Base-by-base conservation (phyloP, 2,329 filamentous ascomycete species). In the Cladosporium sp. region DNA sequence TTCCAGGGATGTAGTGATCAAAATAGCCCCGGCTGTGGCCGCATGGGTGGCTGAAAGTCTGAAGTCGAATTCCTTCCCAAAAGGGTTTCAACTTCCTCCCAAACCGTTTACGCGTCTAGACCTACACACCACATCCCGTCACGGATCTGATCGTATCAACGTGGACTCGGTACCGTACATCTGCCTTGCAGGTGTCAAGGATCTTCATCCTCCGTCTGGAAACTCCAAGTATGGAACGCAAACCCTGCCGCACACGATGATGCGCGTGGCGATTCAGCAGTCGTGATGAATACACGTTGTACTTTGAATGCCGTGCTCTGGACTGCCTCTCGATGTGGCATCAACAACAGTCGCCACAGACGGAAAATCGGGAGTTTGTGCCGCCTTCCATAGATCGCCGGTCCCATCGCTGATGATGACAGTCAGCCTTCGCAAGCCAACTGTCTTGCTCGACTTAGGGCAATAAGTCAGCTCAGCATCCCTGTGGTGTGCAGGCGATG, bases 1-100 rank as follows among this genome's bases (percentile, higher is more conserved):
- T 33, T 31, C 18, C 26, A 21, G 16, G 18, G 28, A 33, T 29
- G 29, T 29, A 28, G 52, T 21, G 28, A 55, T 59, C 12, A 23
- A 46, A 44, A 40, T 29, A 46, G 56, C 35, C 28, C 35, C 56
- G 26, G 52, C 28, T 55, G 16, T 33, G 52, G 7, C 52, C 28
- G 52, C n/a, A 16, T 14, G 50, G 16, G 18, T 53, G 35, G 56
- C 56, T 29, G 21, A 46, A 46, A 59, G 21, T 29, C 26, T 55
- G 28, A 55, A 55, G 52, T 40, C 37, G 35, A 59, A 59, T 59
- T 63, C 26, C 49, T 63, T 63, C 61, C 61, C 49, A 31, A 63
- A 56, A 46, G 33, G 50, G 61, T 63, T 63, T 63, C 61, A 63
- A 63, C 50, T 56, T 63, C 61, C 59, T 53, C 50, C 16, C 31